Percentiles rank a stretch among this genome's conserved stretches.
Evolutionary conservation across 495 filamentous ascomycete species (phyloP).

Genomic region (Penicillium arizonense): DNA sequence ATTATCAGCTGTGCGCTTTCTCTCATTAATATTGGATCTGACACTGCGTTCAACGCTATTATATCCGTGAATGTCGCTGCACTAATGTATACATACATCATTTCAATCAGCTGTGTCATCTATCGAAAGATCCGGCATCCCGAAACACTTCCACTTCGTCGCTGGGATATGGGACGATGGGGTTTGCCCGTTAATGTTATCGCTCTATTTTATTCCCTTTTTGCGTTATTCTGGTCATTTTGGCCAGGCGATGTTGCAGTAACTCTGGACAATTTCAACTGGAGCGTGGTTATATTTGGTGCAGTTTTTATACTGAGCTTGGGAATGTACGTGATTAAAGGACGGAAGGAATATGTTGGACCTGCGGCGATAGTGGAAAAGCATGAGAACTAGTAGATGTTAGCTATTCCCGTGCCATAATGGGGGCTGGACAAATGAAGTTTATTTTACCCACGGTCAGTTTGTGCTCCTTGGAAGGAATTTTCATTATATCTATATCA

Average conservation of each 20-base stretch:
- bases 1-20: conserved; percentile 14
- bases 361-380: conserved; percentile 22
- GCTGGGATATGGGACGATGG: conserved; percentile 39
- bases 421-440: too few species aligned
- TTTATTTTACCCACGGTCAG: too few species aligned
- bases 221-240: conserved; percentile 37
- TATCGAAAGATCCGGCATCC: conserved; percentile 32
- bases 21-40: conserved; percentile 39
- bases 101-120: conserved; percentile 35
- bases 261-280: conserved; percentile 45
- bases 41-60: conserved; percentile 42
- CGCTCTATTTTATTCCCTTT: conserved; percentile 26
- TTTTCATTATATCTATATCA: too few species aligned
- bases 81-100: conserved; percentile 32
- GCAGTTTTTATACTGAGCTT: conserved; percentile 34
- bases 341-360: conserved; percentile 24
- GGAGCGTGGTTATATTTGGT: conserved; percentile 46
- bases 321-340: conserved; percentile 33
- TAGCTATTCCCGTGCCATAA: too few species aligned
- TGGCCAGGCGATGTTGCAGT: conserved; percentile 37
- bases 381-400: background rate
- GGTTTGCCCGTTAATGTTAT: conserved; percentile 35
- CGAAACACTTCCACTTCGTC: conserved; percentile 35
- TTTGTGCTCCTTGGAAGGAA: too few species aligned
- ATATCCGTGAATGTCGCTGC: conserved; percentile 40